Percentiles rank a stretch among this genome's conserved stretches.
phyloP scores from a whole-genome alignment of 768 basidiomycete genomes.

The Phylloporus sp. region DNA sequence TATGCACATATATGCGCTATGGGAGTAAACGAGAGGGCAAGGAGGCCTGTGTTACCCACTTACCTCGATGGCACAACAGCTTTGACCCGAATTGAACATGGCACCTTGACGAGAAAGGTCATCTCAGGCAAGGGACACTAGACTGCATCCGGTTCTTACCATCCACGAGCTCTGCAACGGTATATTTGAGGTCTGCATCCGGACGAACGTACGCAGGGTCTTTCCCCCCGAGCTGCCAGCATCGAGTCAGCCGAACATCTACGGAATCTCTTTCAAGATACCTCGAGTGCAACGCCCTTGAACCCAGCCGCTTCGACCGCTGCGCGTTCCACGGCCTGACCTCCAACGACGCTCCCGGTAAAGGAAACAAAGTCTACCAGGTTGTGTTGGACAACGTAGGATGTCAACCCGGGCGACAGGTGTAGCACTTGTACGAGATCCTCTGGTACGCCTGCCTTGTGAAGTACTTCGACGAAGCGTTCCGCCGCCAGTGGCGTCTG shows the following conservation, averaged over 20 bases:
- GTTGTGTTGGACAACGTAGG: constrained; percentile 57
- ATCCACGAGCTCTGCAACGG: constrained; percentile 84
- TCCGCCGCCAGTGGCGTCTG: constrained; percentile 91
- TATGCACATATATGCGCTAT: constrained; percentile 92
- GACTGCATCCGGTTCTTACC: constrained; percentile 42
- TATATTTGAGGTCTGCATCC: constrained; percentile 82
- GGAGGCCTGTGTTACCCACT: constrained; percentile 7
- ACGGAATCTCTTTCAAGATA: constrained; percentile 23
- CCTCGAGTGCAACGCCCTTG: constrained; percentile 86
- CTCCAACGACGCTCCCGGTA: constrained; percentile 82
- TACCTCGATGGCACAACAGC: constrained; percentile 91
- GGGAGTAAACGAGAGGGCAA: not conserved
- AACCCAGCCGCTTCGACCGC: constrained; percentile 65
- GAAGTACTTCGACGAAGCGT: constrained; percentile 63
- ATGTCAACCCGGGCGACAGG: constrained; percentile 57
- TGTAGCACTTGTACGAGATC: constrained; percentile 74
- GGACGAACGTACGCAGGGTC: constrained; percentile 93
- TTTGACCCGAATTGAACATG: constrained; percentile 97
- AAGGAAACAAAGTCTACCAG: constrained; percentile 80
- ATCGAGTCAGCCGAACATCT: constrained; percentile 5
- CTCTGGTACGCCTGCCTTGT: constrained; percentile 72
- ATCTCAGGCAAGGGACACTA: not conserved
- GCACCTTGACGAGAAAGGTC: constrained; percentile 47
- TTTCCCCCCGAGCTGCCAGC: constrained; percentile 84
- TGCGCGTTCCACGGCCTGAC: constrained; percentile 65